These are phyloP conservation scores for Dryadomyces sulphureus DNA, from an alignment of 2,329 filamentous ascomycete genomes.

Conservation along the genomic window DNA sequence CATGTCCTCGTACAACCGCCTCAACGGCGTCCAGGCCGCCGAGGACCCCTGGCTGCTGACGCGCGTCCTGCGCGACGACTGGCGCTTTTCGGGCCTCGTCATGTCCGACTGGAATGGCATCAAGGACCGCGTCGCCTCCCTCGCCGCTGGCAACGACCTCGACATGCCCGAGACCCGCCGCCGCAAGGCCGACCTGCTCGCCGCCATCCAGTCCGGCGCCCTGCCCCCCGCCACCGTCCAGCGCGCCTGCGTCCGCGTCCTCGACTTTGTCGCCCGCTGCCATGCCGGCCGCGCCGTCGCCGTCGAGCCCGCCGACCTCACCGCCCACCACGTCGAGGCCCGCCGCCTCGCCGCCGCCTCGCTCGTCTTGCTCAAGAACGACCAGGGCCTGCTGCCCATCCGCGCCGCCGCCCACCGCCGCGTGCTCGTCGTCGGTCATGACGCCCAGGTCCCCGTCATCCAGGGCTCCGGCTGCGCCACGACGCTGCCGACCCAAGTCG, in stretches of 20 bases:
- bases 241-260: slow-evolving; percentile 39
- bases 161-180: slow-evolving; percentile 29
- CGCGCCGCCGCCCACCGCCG: slow-evolving; percentile 44
- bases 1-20: slow-evolving; percentile 53
- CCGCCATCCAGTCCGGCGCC: background rate
- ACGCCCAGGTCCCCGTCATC: slow-evolving; percentile 33
- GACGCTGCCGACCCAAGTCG: slow-evolving; percentile 25
- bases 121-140: slow-evolving; percentile 38
- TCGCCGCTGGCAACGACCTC: slow-evolving; percentile 40
- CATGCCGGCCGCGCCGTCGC: background rate
- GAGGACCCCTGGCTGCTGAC: slow-evolving; percentile 39
- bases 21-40: slow-evolving; percentile 48
- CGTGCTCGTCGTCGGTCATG: slow-evolving; percentile 54
- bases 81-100: slow-evolving; percentile 42
- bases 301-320: slow-evolving; percentile 22
- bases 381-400: slow-evolving; percentile 42
- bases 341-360: slow-evolving; percentile 46
- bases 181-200: background rate
- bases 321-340: slow-evolving; percentile 44
- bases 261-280: background rate
- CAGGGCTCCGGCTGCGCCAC: slow-evolving; percentile 4
- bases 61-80: slow-evolving; percentile 44
- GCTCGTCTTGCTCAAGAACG: slow-evolving; percentile 49
- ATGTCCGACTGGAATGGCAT: slow-evolving; percentile 44
- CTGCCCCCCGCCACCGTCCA: slow-evolving; percentile 25